A percentile compares a stretch with the other conserved stretches of the same genome.
Conservation (phyloP, 1,284 basidiomycete genomes). For the Neolentinus lepideus region DNA sequence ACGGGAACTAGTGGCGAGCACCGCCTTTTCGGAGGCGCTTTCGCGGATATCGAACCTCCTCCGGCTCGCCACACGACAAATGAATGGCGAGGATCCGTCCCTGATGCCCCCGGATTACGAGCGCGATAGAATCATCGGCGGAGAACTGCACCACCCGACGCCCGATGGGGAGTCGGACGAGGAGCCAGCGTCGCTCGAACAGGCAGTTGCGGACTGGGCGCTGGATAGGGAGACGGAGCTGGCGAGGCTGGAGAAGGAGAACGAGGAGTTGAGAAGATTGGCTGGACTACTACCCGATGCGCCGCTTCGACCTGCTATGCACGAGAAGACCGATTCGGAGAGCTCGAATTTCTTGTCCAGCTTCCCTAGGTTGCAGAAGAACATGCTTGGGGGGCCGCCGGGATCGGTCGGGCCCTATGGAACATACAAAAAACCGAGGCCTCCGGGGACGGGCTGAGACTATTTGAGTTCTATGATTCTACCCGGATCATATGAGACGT, state of each 20-base stretch:
- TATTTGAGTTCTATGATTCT: neutral
- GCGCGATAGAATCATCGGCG: neutral
- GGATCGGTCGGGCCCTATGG: conserved; percentile 40
- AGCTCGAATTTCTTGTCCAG: conserved; percentile 4
- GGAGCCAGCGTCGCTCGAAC: conserved; percentile 14
- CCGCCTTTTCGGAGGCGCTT: conserved; percentile 63
- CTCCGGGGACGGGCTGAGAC: neutral
- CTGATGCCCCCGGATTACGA: conserved; percentile 6
- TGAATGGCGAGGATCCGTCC: conserved; percentile 64
- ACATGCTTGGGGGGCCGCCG: conserved; percentile 27
- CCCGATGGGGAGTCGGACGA: conserved; percentile 12
- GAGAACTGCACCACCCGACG: conserved; percentile 1
- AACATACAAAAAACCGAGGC: conserved; percentile 27
- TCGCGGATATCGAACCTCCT: conserved; percentile 69
- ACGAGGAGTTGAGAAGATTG: conserved; percentile 70
- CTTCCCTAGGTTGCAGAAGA: conserved; percentile 18
- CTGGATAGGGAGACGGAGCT: conserved; percentile 86
- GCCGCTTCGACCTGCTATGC: neutral
- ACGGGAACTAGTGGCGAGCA: conserved; percentile 53
- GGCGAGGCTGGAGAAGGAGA: conserved; percentile 78
- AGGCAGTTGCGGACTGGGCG: conserved; percentile 56
- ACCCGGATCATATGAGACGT: neutral
- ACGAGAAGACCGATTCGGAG: conserved; percentile 6
- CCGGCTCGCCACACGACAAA: conserved; percentile 64
- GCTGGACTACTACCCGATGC: conserved; percentile 39